These are phyloP conservation scores for Wickerhamomyces silvicola DNA, from an alignment of 805 yeast genomes.

Conservation along the genomic window DNA sequence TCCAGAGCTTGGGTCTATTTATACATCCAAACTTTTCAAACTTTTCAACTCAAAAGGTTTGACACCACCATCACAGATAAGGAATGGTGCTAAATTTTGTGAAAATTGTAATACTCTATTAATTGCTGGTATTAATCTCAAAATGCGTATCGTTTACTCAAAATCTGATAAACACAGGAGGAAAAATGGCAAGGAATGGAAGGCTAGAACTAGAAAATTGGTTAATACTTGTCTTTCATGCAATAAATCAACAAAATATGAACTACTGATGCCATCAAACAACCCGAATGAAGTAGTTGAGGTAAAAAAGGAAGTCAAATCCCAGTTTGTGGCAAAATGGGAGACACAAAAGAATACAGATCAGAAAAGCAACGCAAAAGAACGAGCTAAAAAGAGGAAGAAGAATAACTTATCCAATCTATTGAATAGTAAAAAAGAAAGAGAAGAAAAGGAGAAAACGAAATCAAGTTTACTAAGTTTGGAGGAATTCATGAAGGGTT, in stretches of 20 bases:
- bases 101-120: constrained; percentile 23
- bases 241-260: constrained; percentile 12
- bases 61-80: constrained; percentile 16
- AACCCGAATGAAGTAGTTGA: not conserved
- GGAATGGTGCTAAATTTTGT: constrained; percentile 23
- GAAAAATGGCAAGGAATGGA: constrained; percentile 4
- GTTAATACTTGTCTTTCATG: constrained; percentile 25
- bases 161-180: not conserved
- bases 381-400: constrained; percentile 41
- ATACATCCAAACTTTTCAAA: constrained; percentile 25
- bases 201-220: constrained; percentile 15
- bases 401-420: constrained; percentile 36
- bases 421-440: constrained; percentile 35
- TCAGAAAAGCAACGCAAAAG: constrained; percentile 25
- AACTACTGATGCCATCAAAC: constrained; percentile 9
- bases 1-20: constrained; percentile 13
- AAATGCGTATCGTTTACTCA: constrained; percentile 16
- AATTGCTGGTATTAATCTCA: constrained; percentile 24
- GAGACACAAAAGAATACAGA: constrained; percentile 4
- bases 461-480: constrained; percentile 35
- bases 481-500: constrained; percentile 40
- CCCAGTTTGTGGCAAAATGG: constrained; percentile 23
- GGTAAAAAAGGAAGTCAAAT: not conserved
- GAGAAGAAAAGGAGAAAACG: constrained; percentile 25
- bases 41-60: constrained; percentile 23